Evolutionary conservation across 768 basidiomycete genomes (phyloP).

Genomic region (Lentinula aciculospora): DNA sequence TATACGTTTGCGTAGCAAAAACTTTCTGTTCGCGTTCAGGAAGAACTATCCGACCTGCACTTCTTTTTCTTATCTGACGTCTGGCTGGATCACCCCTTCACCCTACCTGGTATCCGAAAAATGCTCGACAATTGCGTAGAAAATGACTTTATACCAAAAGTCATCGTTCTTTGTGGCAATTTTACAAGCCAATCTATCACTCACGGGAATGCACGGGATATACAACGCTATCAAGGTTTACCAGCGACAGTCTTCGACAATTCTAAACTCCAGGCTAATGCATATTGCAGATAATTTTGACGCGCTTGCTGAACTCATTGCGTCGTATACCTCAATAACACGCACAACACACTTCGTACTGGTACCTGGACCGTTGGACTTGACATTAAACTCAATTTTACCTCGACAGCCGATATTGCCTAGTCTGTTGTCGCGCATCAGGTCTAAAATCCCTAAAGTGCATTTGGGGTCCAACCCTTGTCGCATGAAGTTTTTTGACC

Average conservation of each 20-base stretch:
- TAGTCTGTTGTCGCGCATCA: slow-evolving; percentile 64
- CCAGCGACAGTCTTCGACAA: not conserved
- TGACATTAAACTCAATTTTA: slow-evolving; percentile 72
- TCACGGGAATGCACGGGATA: slow-evolving; percentile 71
- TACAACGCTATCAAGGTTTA: slow-evolving; percentile 82
- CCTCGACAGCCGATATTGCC: slow-evolving; percentile 81
- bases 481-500: slow-evolving; percentile 90
- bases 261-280: slow-evolving; percentile 1
- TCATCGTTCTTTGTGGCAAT: slow-evolving; percentile 92
- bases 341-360: slow-evolving; percentile 86
- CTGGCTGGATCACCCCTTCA: slow-evolving; percentile 88
- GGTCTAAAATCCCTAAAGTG: slow-evolving; percentile 67
- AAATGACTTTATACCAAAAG: slow-evolving; percentile 78
- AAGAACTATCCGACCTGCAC: slow-evolving; percentile 69
- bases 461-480: slow-evolving; percentile 90
- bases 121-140: slow-evolving; percentile 91
- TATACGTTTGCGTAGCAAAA: slow-evolving; percentile 37
- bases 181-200: slow-evolving; percentile 82
- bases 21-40: slow-evolving; percentile 54
- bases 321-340: slow-evolving; percentile 72
- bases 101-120: slow-evolving; percentile 70
- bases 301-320: slow-evolving; percentile 77
- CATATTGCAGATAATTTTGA: slow-evolving; percentile 74
- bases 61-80: slow-evolving; percentile 96
- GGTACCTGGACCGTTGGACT: slow-evolving; percentile 91